These are phyloP conservation scores for Aspergillus viridinutans DNA, from an alignment of 2,329 filamentous ascomycete genomes.

Conservation along the genomic window DNA sequence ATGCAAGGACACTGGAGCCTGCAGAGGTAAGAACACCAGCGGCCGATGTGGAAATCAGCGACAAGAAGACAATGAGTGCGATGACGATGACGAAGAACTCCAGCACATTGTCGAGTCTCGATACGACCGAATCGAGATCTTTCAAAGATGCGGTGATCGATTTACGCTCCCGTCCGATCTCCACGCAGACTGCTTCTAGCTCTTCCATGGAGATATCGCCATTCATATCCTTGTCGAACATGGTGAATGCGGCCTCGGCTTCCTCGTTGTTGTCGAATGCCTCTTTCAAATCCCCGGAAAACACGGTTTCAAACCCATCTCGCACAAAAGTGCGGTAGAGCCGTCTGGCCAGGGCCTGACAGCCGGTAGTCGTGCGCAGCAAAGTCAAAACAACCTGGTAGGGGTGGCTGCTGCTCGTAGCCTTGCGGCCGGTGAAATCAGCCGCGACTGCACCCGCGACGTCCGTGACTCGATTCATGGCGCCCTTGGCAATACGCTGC, in stretches of 20 bases:
- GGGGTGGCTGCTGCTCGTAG: constrained; percentile 69
- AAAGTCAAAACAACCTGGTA: constrained; percentile 79
- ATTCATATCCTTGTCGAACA: constrained; percentile 96
- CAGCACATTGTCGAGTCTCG: constrained; percentile 84
- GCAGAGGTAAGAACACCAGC: constrained; percentile 85
- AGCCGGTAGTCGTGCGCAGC: constrained; percentile 65
- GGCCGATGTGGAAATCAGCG: constrained; percentile 84
- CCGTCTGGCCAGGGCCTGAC: constrained; percentile 80
- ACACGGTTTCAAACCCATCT: constrained; percentile 71
- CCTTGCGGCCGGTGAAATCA: constrained; percentile 76
- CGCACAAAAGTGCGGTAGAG: constrained; percentile 80
- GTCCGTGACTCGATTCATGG: constrained; percentile 75
- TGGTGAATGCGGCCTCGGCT: constrained; percentile 79
- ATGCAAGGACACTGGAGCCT: constrained; percentile 78
- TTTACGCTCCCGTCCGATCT: constrained; percentile 91
- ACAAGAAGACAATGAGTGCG: constrained; percentile 79
- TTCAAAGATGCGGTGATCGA: constrained; percentile 92
- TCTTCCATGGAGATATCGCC: constrained; percentile 96
- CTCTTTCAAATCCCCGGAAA: constrained; percentile 69
- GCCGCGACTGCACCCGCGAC: constrained; percentile 82
- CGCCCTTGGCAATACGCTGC: constrained; percentile 69
- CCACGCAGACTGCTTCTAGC: constrained; percentile 85
- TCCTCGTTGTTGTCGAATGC: constrained; percentile 82
- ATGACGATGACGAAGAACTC: constrained; percentile 81
- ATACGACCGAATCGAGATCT: constrained; percentile 88